Percentiles rank a stretch among this genome's conserved stretches.
phyloP scores from a whole-genome alignment of 2,329 filamentous ascomycete species.

The Davidsoniella eucalypti region DNA sequence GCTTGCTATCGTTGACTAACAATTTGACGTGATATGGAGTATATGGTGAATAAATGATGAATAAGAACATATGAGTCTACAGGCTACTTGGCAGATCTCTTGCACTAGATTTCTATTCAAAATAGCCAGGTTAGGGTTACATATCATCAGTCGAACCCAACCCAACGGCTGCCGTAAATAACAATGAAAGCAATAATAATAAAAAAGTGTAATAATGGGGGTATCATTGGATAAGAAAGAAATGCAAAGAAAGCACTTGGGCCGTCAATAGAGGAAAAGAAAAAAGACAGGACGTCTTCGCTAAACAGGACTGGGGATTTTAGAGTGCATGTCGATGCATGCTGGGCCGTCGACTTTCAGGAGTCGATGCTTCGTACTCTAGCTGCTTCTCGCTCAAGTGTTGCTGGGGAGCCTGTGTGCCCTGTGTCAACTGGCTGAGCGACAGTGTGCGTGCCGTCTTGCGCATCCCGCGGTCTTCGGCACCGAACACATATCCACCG shows the following conservation, averaged over 20 bases:
- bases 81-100: too few relatives aligned
- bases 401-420: slow-evolving; percentile 18
- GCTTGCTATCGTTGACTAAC: too few relatives aligned
- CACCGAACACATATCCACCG: slow-evolving; percentile 15
- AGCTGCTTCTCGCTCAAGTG: slow-evolving; percentile 7
- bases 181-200: not conserved
- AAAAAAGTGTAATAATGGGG: not conserved
- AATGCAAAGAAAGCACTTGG: not conserved
- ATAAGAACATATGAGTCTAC: too few relatives aligned
- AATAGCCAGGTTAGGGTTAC: too few relatives aligned
- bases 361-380: slow-evolving; percentile 14
- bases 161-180: too few relatives aligned
- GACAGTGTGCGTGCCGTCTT: slow-evolving; percentile 48
- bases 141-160: too few relatives aligned
- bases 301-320: not conserved
- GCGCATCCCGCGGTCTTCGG: slow-evolving; percentile 20
- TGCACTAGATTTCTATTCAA: too few relatives aligned
- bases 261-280: not conserved
- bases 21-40: not conserved
- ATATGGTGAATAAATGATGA: not conserved
- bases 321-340: not conserved
- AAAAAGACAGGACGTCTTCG: not conserved
- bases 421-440: slow-evolving; percentile 41
- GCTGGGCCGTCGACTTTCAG: too few relatives aligned
- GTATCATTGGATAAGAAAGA: not conserved